Conservation (phyloP, 257 asterid species). For the Gardenia jasminoides region DNA sequence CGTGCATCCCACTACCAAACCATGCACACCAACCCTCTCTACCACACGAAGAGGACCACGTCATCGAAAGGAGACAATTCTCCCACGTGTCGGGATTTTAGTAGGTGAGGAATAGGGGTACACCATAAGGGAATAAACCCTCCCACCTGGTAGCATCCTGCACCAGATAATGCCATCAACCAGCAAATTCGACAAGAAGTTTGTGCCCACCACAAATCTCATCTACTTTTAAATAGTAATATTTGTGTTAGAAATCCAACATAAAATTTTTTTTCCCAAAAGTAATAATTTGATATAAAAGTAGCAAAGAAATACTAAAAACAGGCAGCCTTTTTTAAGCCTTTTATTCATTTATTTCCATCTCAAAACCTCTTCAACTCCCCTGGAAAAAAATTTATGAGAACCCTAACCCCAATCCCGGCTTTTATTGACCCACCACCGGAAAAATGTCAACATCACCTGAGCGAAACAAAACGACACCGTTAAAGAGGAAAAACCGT, state of each 20-base stretch:
- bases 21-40: background rate
- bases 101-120: background rate
- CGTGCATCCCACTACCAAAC: too few relatives aligned
- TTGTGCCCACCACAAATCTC: constrained; percentile 40
- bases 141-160: background rate
- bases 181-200: background rate
- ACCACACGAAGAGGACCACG: constrained; percentile 6
- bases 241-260: too few relatives aligned
- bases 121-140: background rate
- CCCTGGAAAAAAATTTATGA: background rate
- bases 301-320: too few relatives aligned
- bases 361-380: background rate
- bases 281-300: too few relatives aligned
- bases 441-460: constrained; percentile 52
- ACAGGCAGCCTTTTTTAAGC: too few relatives aligned
- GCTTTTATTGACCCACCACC: background rate
- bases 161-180: background rate
- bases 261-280: too few relatives aligned
- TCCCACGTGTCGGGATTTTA: background rate
- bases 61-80: too few relatives aligned
- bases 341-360: background rate
- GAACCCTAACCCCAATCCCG: constrained; percentile 43
- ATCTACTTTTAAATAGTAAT: constrained; percentile 1
- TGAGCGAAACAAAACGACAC: constrained; percentile 20
- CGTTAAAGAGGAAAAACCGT: constrained; percentile 38